Percentiles rank a stretch among this genome's conserved stretches.
Evolutionary conservation across 1,284 basidiomycete species (phyloP).

Genomic region (Irpex rosettiformis): DNA sequence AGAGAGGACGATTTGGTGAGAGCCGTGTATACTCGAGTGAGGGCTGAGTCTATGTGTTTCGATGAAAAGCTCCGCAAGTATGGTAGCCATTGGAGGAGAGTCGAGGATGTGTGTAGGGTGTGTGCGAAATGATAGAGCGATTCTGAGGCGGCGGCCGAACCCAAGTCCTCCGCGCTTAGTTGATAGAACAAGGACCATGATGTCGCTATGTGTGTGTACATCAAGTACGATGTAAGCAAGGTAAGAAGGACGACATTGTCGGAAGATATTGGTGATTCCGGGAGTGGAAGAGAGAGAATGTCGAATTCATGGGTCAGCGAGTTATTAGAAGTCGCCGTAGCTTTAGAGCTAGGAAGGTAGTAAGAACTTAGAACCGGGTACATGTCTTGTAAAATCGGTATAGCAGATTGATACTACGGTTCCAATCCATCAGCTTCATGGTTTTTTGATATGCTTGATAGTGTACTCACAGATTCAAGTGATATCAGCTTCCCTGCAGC

Average conservation of each 20-base stretch:
- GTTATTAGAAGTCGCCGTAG: neutral
- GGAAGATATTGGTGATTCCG: constrained; percentile 20
- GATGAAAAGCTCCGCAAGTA: constrained; percentile 37
- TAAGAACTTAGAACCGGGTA: constrained; percentile 34
- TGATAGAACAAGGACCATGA: constrained; percentile 23
- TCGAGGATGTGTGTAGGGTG: constrained; percentile 34
- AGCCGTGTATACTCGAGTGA: constrained; percentile 55
- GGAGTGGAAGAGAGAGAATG: constrained; percentile 45
- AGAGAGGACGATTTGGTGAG: constrained; percentile 45
- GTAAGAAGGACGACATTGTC: constrained; percentile 43
- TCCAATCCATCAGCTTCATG: constrained; percentile 7
- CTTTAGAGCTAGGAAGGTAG: constrained; percentile 2
- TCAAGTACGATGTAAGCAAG: constrained; percentile 55
- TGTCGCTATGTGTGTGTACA: constrained; percentile 44
- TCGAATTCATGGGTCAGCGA: neutral
- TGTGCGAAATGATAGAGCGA: constrained; percentile 30
- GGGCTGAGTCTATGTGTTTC: constrained; percentile 53
- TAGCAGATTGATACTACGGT: constrained; percentile 47
- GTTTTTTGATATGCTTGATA: neutral
- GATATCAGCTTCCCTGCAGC: constrained; percentile 60
- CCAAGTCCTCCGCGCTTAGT: neutral
- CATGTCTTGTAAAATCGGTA: constrained; percentile 42
- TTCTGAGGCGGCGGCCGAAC: constrained; percentile 7
- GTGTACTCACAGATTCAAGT: constrained; percentile 58
- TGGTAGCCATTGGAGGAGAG: constrained; percentile 53